Base-by-base conservation (phyloP, 257 asterid genomes). In the Coffea canephora region DNA sequence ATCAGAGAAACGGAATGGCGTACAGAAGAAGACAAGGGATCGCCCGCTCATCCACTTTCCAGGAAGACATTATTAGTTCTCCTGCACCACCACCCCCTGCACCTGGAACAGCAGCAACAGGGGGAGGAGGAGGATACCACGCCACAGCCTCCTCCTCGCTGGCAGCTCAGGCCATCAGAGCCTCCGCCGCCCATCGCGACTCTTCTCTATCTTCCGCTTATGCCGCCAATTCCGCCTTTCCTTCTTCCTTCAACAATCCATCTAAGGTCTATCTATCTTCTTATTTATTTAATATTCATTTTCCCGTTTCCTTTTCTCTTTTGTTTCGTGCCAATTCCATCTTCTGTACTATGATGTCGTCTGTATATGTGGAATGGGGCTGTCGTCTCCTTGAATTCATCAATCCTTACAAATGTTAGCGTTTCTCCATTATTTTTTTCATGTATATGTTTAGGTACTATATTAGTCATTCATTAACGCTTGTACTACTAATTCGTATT, bases 161-260 rank as follows among this genome's bases (percentile, higher is more conserved):
- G 69, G 96, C 92, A 34, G 96, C 93, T 72, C 90, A 89, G 88
- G 94, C 97, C 27, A 87, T 89, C 48, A 83, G 87, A 80, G 94
- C 96, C 75, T 87, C 90, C 54, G 86, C 91, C 77, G 88, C 88
- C n/a, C 86, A 88, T 36, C 91, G 87, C 8, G 87, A 88, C 73
- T 86, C 93, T 74, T 87, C 88, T 61, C 86, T 78, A 61, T 78
- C 88, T 86, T 74, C 87, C 76, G 86, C 88, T 71, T 79, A 82
- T 77, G 52, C 52, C 52, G 82, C 23, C 76, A 27, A 61, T 34
- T 70, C 84, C 36, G 64, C 83, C 61, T 75, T 73, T 54, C 87
- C 70, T 61, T 70, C 84, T 36, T 61, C 83, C 57, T 80, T 80
- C 84, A 77, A 73, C 48, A 88, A 68, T 77, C 82, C 71, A 77